These are phyloP conservation scores for Clitopilus hobsonii DNA, from an alignment of 768 basidiomycete genomes.

Conservation along the genomic window DNA sequence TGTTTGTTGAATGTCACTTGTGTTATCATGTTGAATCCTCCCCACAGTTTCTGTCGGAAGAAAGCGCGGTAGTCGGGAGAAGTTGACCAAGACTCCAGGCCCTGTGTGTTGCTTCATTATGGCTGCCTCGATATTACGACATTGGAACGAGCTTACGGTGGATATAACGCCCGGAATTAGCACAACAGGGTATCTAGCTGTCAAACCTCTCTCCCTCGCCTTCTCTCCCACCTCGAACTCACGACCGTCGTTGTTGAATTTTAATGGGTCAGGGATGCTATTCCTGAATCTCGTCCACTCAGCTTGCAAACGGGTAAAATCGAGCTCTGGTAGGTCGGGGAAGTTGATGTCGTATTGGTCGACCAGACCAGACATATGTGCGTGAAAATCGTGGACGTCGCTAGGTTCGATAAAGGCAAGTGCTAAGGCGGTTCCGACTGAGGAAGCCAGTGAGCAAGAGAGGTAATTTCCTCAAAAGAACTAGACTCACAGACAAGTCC, in stretches of 20 bases:
- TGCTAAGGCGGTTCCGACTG: conserved; percentile 65
- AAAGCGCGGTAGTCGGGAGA: conserved; percentile 78
- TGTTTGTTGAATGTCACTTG: conserved; percentile 82
- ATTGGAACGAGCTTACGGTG: conserved; percentile 45
- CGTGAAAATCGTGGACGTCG: conserved; percentile 65
- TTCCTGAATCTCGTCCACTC: conserved; percentile 68
- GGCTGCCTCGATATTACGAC: neutral
- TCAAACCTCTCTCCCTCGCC: conserved; percentile 58
- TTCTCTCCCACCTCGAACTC: conserved; percentile 76
- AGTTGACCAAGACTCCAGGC: conserved; percentile 93
- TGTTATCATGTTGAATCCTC: conserved; percentile 77
- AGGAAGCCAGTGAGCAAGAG: conserved; percentile 5
- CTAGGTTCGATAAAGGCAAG: conserved; percentile 62
- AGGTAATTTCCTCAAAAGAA: no score
- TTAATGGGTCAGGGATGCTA: conserved; percentile 79
- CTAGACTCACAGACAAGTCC: conserved; percentile 52
- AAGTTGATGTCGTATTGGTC: conserved; percentile 68
- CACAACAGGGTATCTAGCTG: conserved; percentile 73
- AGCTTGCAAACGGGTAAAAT: conserved; percentile 61
- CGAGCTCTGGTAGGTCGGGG: conserved; percentile 58
- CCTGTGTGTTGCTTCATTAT: conserved; percentile 30
- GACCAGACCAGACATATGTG: conserved; percentile 60
- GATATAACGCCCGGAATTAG: conserved; percentile 90
- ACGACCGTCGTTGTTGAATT: conserved; percentile 72
- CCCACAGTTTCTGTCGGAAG: conserved; percentile 88